Percentiles rank a stretch among this genome's conserved stretches.
Conservation (phyloP, 2,329 filamentous ascomycete genomes). For the Xylaria sp. region DNA sequence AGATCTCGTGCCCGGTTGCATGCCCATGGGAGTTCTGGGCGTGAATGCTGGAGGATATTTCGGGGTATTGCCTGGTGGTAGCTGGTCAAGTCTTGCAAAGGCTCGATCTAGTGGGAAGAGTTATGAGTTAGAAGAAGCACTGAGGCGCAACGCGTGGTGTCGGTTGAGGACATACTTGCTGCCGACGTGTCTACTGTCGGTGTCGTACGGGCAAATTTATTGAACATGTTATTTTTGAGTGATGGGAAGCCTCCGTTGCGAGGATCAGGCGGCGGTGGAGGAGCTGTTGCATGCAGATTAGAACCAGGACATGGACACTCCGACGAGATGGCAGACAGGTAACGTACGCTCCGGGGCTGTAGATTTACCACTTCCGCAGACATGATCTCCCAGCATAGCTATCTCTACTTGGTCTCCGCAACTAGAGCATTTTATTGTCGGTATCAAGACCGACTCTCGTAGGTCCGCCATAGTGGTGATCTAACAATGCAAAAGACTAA, state of each 20-base stretch:
- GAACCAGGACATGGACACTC: slow-evolving; percentile 15
- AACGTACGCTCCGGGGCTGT: slow-evolving; percentile 43
- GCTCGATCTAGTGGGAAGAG: slow-evolving; percentile 43
- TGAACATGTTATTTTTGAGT: slow-evolving; percentile 33
- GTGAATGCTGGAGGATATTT: slow-evolving; percentile 57
- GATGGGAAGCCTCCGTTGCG: slow-evolving; percentile 36
- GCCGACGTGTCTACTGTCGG: slow-evolving; percentile 51
- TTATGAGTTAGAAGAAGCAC: slow-evolving; percentile 29
- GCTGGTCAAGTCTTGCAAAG: slow-evolving; percentile 50
- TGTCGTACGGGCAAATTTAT: slow-evolving; percentile 41
- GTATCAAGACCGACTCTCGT: slow-evolving; percentile 65
- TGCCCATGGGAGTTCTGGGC: slow-evolving; percentile 53
- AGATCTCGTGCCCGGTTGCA: slow-evolving; percentile 39
- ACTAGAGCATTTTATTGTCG: slow-evolving; percentile 81
- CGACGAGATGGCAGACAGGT: not conserved
- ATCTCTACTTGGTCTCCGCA: slow-evolving; percentile 77
- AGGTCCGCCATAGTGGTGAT: slow-evolving; percentile 40
- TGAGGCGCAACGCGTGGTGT: not conserved
- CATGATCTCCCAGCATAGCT: slow-evolving; percentile 77
- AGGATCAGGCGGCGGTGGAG: slow-evolving; percentile 27
- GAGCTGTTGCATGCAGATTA: slow-evolving; percentile 20
- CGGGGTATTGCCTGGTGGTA: slow-evolving; percentile 59
- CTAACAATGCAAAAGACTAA: slow-evolving; percentile 5
- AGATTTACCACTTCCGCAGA: slow-evolving; percentile 48
- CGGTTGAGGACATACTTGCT: slow-evolving; percentile 47